Base-by-base conservation (phyloP, 352 stramenopile genomes). In the Pythium scleroteichum region DNA sequence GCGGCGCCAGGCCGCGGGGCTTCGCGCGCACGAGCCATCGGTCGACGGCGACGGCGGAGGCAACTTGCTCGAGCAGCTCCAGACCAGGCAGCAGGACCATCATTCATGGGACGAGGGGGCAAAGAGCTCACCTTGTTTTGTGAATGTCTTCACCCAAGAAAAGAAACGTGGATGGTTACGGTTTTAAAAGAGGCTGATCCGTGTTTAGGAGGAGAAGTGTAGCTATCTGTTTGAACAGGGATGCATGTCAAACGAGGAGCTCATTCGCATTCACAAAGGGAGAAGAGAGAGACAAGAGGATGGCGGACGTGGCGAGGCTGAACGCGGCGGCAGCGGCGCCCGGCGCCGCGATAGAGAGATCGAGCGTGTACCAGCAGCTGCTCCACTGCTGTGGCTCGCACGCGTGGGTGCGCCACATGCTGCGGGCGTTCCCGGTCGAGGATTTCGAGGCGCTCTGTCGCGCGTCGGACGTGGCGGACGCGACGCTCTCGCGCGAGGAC, bases 351-450 rank as follows among this genome's bases (percentile, higher is more conserved):
- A 33, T 44, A 12, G 51, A 61, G 14, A 47, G 24, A 24, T 73
- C 75, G 20, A 13, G 40, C 14, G 62, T 90, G 38, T 71, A 63
- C 24, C 59, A 74, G 54, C 69, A 70, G 56, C 55, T 90, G 33
- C 66, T 88, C 17, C 63, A 88, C 49, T 92, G 82, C 67, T 92
- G 82, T 32, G 78, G 82, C 14, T 86, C 82, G 19, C 72, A 51
- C 20, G 50, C 48, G 20, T 92, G 82, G 82, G 75, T 80, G 22
- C 45, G 58, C 13, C 54, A 68, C 29, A 74, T 92, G 62, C 23
- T 69, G 14, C 58, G 56, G 1, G 66, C 59, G 27, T 73, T 88
- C 35, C 82, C 81, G 1, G 66, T 85, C 13, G 33, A 39, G 9
- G 69, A 82, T 40, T 70, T 79, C 1, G 72, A 69, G 17, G 71